Percentiles rank a stretch among this genome's conserved stretches.
Conservation (phyloP, 2,329 filamentous ascomycete species). For the Cladosporium sp. region DNA sequence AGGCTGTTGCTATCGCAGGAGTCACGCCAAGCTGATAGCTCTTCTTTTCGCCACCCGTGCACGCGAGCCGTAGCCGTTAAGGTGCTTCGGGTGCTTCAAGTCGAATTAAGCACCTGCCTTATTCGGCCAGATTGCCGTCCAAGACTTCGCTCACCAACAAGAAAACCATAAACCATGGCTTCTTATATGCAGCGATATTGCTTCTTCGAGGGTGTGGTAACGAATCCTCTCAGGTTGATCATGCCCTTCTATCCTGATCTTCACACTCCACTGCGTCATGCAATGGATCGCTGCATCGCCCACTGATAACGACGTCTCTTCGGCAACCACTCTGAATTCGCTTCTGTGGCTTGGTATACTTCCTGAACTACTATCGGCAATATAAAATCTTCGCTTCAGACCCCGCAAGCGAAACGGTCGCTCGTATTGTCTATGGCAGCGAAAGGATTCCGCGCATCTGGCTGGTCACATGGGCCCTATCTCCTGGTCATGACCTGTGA, state of each 20-base stretch:
- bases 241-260: not conserved
- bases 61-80: not conserved
- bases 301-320: not conserved
- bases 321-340: not conserved
- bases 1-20: not conserved
- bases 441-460: not conserved
- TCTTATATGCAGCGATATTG: not conserved
- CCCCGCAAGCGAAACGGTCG: not conserved
- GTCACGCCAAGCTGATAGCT: not conserved
- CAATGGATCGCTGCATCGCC: not conserved
- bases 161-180: not conserved
- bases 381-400: not conserved
- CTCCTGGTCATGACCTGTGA: not conserved
- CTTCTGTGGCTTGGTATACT: not conserved
- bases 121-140: not conserved
- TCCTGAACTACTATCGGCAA: not conserved
- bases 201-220: not conserved
- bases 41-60: not conserved
- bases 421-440: not conserved
- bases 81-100: not conserved
- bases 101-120: not conserved
- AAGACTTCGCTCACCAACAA: not conserved
- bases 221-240: not conserved
- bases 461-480: not conserved
- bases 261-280: not conserved